Base-by-base conservation (phyloP, 176 grass and related monocot species). In the Calamus simplicifolius region DNA sequence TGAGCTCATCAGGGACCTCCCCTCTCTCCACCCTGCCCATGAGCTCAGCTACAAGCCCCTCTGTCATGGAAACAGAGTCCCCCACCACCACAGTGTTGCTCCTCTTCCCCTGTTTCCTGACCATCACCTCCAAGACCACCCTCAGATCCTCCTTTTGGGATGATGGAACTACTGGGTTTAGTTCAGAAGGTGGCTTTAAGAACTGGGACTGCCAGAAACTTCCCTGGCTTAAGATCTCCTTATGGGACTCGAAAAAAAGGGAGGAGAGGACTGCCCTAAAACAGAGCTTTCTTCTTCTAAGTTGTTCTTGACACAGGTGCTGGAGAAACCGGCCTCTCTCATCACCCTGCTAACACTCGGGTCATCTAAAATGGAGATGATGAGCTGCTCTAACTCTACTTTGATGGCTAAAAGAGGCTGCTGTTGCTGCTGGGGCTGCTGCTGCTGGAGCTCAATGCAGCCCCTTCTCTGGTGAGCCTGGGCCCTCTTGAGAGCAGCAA, bases 261-360 rank as follows among this genome's bases (percentile, higher is more conserved):
- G 79, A 13, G 35, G 35, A 0, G 80, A 71, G 0, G 79, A 78
- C 0, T 58, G 67, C 0, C 53, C 12, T n/a, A 81, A 27, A 43
- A 62, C 29, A 16, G 79, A 73, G 54, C 51, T 74, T 30, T 90
- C 83, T 60, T 85, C 83, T 62, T 90, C 86, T 28, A 96, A 73
- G 69, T 79, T 96, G 81, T 17, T 72, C 84, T 97, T 97, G 66
- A 97, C 84, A 6, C 54, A 67, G 58, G 80, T 80, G 74, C 87
- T 85, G 49, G 87, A 97, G 79, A 97, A 97, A 14, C 87, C 87
- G 4, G 92, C 92, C 51, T 97, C 92, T 3, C 87, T 66, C 87
- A 97, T 97, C 15, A 97, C 92, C n/a, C 92, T 80, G 57, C 83
- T 91, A 3, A 97, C 92, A 74, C 80, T 91, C 1, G 92, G 92